Percentiles rank a stretch among this genome's conserved stretches.
phyloP scores from a whole-genome alignment of 2,329 filamentous ascomycete species.

The Apiospora malaysiana region DNA sequence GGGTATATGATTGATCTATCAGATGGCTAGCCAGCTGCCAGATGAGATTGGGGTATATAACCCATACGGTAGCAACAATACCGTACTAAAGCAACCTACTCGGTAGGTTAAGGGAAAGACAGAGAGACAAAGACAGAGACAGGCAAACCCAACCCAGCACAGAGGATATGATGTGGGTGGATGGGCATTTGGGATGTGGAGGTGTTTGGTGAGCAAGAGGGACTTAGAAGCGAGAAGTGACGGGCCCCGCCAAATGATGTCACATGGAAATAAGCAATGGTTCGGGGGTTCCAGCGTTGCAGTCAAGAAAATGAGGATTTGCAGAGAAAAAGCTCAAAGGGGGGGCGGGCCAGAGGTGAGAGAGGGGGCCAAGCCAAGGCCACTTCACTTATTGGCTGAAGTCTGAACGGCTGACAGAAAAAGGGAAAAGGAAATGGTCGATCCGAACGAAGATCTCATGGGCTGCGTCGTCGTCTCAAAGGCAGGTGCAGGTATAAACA shows the following conservation, averaged over 20 bases:
- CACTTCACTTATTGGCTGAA: background rate
- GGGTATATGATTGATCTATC: background rate
- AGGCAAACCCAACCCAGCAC: background rate
- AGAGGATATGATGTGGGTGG: conserved; percentile 3
- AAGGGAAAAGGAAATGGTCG: background rate
- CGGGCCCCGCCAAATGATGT: conserved; percentile 8
- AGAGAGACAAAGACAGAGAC: background rate
- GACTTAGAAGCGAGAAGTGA: background rate
- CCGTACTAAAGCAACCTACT: no score
- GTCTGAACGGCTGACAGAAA: background rate
- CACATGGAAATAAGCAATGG: conserved; percentile 14
- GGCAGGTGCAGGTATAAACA: no score
- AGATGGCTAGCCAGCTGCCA: conserved; percentile 8
- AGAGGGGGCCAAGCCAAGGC: background rate
- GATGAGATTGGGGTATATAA: background rate
- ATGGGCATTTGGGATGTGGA: background rate
- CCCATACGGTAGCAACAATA: background rate
- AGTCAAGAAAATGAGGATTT: conserved; percentile 17
- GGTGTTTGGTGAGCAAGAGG: no score
- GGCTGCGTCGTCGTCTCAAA: background rate
- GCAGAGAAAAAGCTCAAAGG: conserved; percentile 3
- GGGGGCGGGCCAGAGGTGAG: background rate
- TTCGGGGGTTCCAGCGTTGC: conserved; percentile 17
- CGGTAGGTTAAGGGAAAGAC: background rate
- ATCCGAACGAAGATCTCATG: conserved; percentile 1